Conservation (phyloP, 192 early-diverging fungal species). For the Rhizoclosmatium globosum region DNA sequence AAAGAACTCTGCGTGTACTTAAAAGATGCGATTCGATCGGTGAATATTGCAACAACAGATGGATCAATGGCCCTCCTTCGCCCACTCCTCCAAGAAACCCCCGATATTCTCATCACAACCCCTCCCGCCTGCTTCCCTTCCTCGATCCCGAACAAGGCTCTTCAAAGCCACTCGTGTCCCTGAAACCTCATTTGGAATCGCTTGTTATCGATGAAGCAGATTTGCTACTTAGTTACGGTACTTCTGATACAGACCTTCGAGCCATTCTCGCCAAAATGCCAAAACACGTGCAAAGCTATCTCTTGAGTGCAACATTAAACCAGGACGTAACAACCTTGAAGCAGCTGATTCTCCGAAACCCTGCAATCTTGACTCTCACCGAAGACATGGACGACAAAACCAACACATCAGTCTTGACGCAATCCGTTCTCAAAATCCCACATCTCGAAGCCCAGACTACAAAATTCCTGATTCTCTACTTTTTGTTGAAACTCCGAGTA, state of each 20-base stretch:
- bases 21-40: slow-evolving; percentile 65
- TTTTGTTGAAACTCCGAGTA: slow-evolving; percentile 86
- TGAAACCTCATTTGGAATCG: slow-evolving; percentile 72
- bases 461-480: slow-evolving; percentile 88
- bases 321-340: slow-evolving; percentile 87
- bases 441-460: slow-evolving; percentile 64
- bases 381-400: slow-evolving; percentile 55
- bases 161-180: slow-evolving; percentile 39
- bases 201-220: slow-evolving; percentile 98
- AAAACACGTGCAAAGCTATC: slow-evolving; percentile 88
- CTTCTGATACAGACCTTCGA: slow-evolving; percentile 86
- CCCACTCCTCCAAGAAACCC: slow-evolving; percentile 80
- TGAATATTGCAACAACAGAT: slow-evolving; percentile 71
- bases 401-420: slow-evolving; percentile 65
- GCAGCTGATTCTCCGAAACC: slow-evolving; percentile 82
- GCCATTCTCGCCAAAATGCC: slow-evolving; percentile 78
- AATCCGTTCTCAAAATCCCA: slow-evolving; percentile 69
- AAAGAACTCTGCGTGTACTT: slow-evolving; percentile 80
- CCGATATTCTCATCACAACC: slow-evolving; percentile 90
- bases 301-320: slow-evolving; percentile 94
- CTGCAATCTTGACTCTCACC: slow-evolving; percentile 87
- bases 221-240: slow-evolving; percentile 89
- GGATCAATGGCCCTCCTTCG: slow-evolving; percentile 31
- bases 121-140: slow-evolving; percentile 80
- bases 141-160: slow-evolving; percentile 49